phyloP scores from a whole-genome alignment of 192 early-diverging fungal species.

The Backusella circina region DNA sequence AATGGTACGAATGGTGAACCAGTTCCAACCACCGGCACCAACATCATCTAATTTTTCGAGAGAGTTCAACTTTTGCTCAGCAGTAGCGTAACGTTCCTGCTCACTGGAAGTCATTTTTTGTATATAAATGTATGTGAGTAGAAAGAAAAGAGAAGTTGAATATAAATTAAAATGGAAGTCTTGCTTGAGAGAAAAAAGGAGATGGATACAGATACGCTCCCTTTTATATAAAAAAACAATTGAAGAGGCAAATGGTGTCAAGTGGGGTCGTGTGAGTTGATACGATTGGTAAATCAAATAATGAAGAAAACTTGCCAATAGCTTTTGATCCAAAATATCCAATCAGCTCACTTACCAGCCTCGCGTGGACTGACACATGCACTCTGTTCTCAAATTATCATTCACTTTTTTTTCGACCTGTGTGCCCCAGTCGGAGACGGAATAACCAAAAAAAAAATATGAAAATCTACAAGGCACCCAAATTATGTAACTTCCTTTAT shows the following conservation, averaged over 20 bases:
- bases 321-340: background rate
- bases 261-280: constrained; percentile 20
- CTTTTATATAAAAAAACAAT: background rate
- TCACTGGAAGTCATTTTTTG: constrained; percentile 8
- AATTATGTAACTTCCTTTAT: background rate
- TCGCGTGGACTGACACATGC: background rate
- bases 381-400: background rate
- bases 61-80: constrained; percentile 21
- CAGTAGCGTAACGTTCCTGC: constrained; percentile 13
- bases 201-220: background rate
- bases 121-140: background rate
- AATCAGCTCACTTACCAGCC: background rate
- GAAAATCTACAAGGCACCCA: background rate
- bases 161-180: background rate
- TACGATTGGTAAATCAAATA: constrained; percentile 4
- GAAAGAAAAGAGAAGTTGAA: background rate
- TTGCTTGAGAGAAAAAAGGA: constrained; percentile 4
- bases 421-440: background rate
- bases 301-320: background rate
- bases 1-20: constrained; percentile 70
- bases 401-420: background rate
- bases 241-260: background rate
- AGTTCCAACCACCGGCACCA: constrained; percentile 34
- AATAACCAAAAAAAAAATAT: background rate
- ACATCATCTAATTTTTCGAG: constrained; percentile 25